Evolutionary conservation across 768 basidiomycete genomes (phyloP).

Genomic region (Calocybe gangraenosa): DNA sequence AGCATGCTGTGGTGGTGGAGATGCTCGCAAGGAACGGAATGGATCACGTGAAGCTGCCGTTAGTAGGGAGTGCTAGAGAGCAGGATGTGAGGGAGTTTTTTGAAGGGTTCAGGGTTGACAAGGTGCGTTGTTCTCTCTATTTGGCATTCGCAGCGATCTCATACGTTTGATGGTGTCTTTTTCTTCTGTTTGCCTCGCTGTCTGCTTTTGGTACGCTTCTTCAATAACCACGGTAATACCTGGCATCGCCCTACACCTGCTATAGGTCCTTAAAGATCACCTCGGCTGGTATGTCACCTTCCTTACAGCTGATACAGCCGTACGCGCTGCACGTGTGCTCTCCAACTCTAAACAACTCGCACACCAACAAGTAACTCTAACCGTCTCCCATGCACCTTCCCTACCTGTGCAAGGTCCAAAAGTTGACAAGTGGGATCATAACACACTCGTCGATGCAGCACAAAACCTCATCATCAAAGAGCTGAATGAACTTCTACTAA

Average conservation of each 20-base stretch:
- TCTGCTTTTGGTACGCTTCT: too few relatives aligned
- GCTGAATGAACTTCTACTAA: slow-evolving; percentile 50
- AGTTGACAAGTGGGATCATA: slow-evolving; percentile 48
- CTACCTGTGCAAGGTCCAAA: slow-evolving; percentile 28
- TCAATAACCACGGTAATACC: too few relatives aligned
- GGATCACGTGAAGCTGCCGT: slow-evolving; percentile 60
- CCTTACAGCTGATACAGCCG: slow-evolving; percentile 52
- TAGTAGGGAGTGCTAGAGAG: slow-evolving; percentile 42
- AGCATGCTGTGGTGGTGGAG: slow-evolving; percentile 37
- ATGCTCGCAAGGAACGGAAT: slow-evolving; percentile 58
- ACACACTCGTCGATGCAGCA: slow-evolving; percentile 52
- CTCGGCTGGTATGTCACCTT: slow-evolving; percentile 84
- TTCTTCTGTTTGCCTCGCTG: too few relatives aligned
- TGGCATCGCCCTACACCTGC: slow-evolving; percentile 1
- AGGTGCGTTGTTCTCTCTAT: slow-evolving; percentile 42
- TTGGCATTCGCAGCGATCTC: too few relatives aligned
- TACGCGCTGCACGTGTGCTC: slow-evolving; percentile 65
- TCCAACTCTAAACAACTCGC: slow-evolving; percentile 46
- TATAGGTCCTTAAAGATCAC: slow-evolving; percentile 68
- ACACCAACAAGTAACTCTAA: slow-evolving; percentile 55
- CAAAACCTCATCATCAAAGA: slow-evolving; percentile 54
- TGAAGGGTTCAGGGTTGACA: slow-evolving; percentile 64
- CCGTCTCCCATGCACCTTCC: slow-evolving; percentile 40
- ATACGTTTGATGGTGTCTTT: too few relatives aligned
- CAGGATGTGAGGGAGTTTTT: slow-evolving; percentile 70